Conservation (phyloP, 176 grass and related monocot genomes). For the Triticum turgidum region DNA sequence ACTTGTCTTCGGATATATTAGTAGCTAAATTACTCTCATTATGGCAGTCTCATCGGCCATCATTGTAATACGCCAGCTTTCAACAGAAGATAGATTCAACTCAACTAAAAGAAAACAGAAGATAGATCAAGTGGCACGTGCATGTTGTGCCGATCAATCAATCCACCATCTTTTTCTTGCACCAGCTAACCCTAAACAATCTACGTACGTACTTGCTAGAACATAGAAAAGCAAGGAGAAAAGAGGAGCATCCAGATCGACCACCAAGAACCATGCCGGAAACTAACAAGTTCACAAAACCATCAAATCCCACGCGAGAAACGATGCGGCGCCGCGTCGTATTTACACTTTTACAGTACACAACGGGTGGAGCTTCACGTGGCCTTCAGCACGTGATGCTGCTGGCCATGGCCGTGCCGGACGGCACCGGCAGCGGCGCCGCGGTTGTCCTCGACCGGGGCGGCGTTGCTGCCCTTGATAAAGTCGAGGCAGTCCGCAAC, state of each 20-base stretch:
- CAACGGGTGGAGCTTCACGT: constrained; percentile 1
- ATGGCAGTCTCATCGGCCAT: too few relatives aligned
- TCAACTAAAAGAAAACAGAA: too few relatives aligned
- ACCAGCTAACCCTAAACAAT: neutral
- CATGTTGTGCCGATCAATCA: neutral
- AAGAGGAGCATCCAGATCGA: neutral
- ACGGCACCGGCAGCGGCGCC: neutral
- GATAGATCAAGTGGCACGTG: neutral
- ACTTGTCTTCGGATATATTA: too few relatives aligned
- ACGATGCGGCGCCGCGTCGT: neutral
- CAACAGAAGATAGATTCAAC: neutral
- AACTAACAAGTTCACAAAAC: neutral
- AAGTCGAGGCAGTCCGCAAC: constrained; percentile 61
- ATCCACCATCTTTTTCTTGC: neutral
- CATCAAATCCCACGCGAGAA: neutral
- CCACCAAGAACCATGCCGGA: neutral
- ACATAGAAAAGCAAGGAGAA: neutral
- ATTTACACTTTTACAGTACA: constrained; percentile 27
- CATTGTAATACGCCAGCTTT: neutral
- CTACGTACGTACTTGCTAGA: constrained; percentile 10
- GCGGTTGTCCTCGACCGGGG: neutral
- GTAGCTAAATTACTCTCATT: too few relatives aligned
- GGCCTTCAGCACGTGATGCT: neutral
- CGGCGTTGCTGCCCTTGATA: constrained; percentile 54
- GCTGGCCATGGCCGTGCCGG: neutral